Evolutionary conservation across 2,329 filamentous ascomycete genomes (phyloP), one percentile per base, ranked within the genome.

Genomic region (Dactylonectria estremocensis): DNA sequence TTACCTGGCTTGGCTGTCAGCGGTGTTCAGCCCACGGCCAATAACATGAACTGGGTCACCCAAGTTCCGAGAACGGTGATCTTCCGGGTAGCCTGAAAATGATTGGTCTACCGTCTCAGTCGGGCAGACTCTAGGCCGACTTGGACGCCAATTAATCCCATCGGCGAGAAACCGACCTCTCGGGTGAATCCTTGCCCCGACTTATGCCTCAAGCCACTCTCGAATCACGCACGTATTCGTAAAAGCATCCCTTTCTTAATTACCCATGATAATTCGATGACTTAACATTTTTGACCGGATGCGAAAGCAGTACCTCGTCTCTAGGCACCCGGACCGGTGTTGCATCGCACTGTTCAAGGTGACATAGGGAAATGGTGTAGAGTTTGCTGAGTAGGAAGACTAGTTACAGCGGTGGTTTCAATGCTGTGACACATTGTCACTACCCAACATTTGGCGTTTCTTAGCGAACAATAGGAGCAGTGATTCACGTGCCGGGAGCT

Each of bases 81-180:
- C 20, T 16, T 22, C n/a, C 45, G 6, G 45, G 24, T 33, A 60
- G 45, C 45, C 35, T 50, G 18, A 9, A 18, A 20, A 40, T 60
- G 45, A 60, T 60, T 60, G 56, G 56, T 6, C 37, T n/a, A 24
- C 13, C 16, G 10, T 16, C n/a, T 35, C 45, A 18, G 16, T 60
- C 56, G 56, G 56, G 24, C n/a, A 31, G 46, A 60, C 45, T 52
- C 31, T 5, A 52, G 6, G 45, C 56, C 56, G 56, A 60, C 16
- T 28, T 40, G 18, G 31, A 50, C 6, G 33, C 11, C 31, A 50
- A 40, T 10, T 24, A 13, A 40, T 18, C 16, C 45, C 37, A 48
- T 46, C 18, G 35, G 20, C 56, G 56, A 60, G 56, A 52, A 40
- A 40, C 10, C 13, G 18, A n/a, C 46, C 46, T 28, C 31, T 60